These are phyloP conservation scores for Penicillium herquei DNA, from an alignment of 495 filamentous ascomycete genomes.

Conservation along the genomic window DNA sequence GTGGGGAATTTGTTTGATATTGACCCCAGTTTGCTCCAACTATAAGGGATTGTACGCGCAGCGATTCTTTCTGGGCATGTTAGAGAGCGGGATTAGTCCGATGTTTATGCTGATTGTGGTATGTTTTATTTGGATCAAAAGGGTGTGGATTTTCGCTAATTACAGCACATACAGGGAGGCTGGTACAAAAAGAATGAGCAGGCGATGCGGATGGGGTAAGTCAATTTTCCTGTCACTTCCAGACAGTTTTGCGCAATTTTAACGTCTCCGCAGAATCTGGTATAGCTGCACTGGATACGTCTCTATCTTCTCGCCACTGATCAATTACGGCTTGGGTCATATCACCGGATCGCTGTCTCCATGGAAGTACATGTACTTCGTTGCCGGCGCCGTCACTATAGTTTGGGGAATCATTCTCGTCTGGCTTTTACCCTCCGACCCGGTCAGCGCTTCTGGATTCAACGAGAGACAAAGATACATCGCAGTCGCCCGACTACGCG, in stretches of 20 bases:
- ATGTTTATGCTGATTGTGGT: slow-evolving; percentile 46
- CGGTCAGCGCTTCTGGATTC: slow-evolving; percentile 39
- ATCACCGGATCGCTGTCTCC: slow-evolving; percentile 19
- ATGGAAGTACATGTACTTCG: slow-evolving; percentile 31
- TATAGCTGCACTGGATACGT: slow-evolving; percentile 28
- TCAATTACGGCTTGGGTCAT: slow-evolving; percentile 28
- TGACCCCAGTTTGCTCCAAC: slow-evolving; percentile 35
- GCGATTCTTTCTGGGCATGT: slow-evolving; percentile 48
- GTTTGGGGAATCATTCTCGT: slow-evolving; percentile 30
- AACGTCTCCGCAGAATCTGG: slow-evolving; percentile 15
- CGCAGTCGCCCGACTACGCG: slow-evolving; percentile 46
- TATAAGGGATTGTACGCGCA: slow-evolving; percentile 39
- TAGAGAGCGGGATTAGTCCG: slow-evolving; percentile 33
- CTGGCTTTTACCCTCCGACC: slow-evolving; percentile 46
- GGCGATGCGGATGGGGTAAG: slow-evolving; percentile 43
- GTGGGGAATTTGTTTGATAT: slow-evolving; percentile 38
- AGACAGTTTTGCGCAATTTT: not conserved
- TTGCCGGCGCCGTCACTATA: slow-evolving; percentile 24
- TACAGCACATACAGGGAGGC: slow-evolving; percentile 16
- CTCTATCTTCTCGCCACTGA: slow-evolving; percentile 23
- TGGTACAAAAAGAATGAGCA: slow-evolving; percentile 48
- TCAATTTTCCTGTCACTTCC: not conserved
- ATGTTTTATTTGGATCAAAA: slow-evolving; percentile 1
- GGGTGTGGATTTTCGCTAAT: too few species aligned
- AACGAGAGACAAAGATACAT: slow-evolving; percentile 45